phyloP scores from a whole-genome alignment of 2,329 filamentous ascomycete species.

The Aciculosporium take region DNA sequence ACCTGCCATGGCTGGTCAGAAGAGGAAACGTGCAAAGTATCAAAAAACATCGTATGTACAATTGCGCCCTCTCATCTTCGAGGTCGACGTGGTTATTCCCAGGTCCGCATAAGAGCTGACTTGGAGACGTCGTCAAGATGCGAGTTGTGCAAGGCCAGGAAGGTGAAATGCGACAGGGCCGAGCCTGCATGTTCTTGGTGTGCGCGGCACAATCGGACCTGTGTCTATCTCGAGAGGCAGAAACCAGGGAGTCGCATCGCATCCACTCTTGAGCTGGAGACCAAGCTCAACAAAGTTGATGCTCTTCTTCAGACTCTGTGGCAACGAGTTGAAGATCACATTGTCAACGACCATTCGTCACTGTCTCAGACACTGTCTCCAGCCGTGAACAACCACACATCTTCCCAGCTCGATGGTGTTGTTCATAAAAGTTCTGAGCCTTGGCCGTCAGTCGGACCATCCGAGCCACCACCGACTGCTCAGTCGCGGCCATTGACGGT shows the following conservation, averaged over 20 bases:
- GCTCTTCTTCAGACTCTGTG: conserved; percentile 27
- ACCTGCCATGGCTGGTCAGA: conserved; percentile 16
- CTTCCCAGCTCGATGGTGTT: conserved; percentile 16
- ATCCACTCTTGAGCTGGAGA: conserved; percentile 46
- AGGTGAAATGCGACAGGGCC: conserved; percentile 35
- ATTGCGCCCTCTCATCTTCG: neutral
- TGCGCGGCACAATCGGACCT: conserved; percentile 48
- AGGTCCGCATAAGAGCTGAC: neutral
- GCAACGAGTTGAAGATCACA: conserved; percentile 28
- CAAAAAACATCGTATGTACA: conserved; percentile 28
- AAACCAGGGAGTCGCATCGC: conserved; percentile 52
- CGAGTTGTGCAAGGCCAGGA: conserved; percentile 30
- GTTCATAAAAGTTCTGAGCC: conserved; percentile 11
- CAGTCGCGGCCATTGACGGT: conserved; percentile 25
- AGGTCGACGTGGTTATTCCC: neutral
- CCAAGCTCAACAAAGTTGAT: conserved; percentile 39
- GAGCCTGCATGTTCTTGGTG: conserved; percentile 59
- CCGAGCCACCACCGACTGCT: conserved; percentile 10
- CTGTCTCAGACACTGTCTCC: conserved; percentile 15
- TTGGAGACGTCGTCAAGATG: conserved; percentile 16
- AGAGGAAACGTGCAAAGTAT: conserved; percentile 26
- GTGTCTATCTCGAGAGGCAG: conserved; percentile 57
- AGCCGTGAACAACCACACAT: conserved; percentile 23
- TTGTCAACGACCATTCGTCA: conserved; percentile 19
- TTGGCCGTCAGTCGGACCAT: conserved; percentile 10